A percentile compares a stretch with the other conserved stretches of the same genome.
phyloP scores from a whole-genome alignment of 1,284 basidiomycete species.

The Clitocybe nebularis region DNA sequence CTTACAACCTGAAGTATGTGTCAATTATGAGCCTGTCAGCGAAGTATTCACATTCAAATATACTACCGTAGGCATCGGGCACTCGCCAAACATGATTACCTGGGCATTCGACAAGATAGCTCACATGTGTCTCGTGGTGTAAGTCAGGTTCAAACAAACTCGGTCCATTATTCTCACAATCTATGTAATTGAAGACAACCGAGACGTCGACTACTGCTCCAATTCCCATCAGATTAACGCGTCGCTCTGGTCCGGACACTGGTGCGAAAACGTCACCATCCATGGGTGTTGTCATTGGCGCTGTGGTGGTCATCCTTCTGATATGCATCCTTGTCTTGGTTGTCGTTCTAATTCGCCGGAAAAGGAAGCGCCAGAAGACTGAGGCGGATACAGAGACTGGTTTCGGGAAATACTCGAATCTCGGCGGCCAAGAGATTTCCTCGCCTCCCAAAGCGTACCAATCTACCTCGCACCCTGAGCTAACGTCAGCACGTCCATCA shows the following conservation, averaged over 20 bases:
- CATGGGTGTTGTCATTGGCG: not conserved
- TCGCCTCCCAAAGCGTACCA: not conserved
- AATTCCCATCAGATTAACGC: not conserved
- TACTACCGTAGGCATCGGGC: not conserved
- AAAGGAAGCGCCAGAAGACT: not conserved
- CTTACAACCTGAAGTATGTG: not conserved
- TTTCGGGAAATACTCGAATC: not conserved
- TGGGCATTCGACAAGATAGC: not conserved
- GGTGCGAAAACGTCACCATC: not conserved
- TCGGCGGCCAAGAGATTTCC: not conserved
- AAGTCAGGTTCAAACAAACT: not conserved
- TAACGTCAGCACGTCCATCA: not conserved
- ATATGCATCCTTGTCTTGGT: not conserved
- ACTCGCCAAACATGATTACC: not conserved
- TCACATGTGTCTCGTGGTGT: not conserved
- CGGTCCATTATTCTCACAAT: not conserved
- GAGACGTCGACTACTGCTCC: not conserved
- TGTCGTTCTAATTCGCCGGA: not conserved
- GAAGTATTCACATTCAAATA: not conserved
- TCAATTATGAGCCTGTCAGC: not conserved
- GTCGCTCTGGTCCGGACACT: not conserved
- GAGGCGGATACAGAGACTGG: not conserved
- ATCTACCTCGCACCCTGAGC: not conserved
- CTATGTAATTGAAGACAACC: not conserved
- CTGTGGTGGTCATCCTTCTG: not conserved